Percentiles rank a stretch among this genome's conserved stretches.
These are phyloP conservation scores for Boletales sp. DNA, from an alignment of 768 basidiomycete species.

Conservation along the genomic window DNA sequence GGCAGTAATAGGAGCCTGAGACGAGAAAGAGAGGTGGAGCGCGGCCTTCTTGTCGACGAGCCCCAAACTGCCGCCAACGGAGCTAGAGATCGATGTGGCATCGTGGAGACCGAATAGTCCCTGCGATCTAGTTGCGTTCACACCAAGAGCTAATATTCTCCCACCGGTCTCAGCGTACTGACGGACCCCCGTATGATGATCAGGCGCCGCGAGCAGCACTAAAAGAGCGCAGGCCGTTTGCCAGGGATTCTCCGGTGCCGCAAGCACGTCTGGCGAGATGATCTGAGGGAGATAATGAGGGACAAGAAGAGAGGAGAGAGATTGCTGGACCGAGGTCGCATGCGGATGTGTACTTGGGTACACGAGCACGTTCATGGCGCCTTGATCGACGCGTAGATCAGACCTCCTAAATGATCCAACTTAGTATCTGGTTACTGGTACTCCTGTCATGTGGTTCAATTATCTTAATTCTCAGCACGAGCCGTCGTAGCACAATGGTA, in stretches of 20 bases:
- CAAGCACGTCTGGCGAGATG: conserved; percentile 53
- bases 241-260: conserved; percentile 73
- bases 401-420: too few species aligned
- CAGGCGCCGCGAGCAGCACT: conserved; percentile 64
- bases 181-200: conserved; percentile 43
- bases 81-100: conserved; percentile 40
- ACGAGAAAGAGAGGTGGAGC: conserved; percentile 26
- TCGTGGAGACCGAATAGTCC: conserved; percentile 30
- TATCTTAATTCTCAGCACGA: conserved; percentile 2
- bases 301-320: conserved; percentile 54
- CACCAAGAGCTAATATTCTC: conserved; percentile 62
- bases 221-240: conserved; percentile 68
- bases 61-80: conserved; percentile 28
- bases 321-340: conserved; percentile 42
- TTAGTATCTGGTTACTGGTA: too few species aligned
- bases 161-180: conserved; percentile 69
- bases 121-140: conserved; percentile 52
- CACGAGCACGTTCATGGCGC: conserved; percentile 69
- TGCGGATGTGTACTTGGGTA: conserved; percentile 63
- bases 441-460: too few species aligned
- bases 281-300: conserved; percentile 80
- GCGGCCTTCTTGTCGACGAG: conserved; percentile 26
- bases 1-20: conserved; percentile 7
- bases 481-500: conserved; percentile 39
- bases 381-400: too few species aligned